Evolutionary conservation across 2,329 filamentous ascomycete genomes (phyloP).

Genomic region (Penicillium sp.): DNA sequence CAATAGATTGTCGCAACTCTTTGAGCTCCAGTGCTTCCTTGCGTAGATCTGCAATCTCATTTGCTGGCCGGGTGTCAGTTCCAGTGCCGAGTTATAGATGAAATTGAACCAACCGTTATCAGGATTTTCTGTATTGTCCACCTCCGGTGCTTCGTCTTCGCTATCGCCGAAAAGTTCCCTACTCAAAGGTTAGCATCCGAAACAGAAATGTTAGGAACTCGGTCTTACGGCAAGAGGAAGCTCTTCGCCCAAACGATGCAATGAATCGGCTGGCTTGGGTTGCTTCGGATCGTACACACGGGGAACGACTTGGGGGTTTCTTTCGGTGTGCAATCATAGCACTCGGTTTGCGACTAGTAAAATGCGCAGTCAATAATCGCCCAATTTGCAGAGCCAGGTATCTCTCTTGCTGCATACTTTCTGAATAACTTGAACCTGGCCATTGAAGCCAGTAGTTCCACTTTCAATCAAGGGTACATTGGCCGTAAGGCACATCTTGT

Average conservation of each 20-base stretch:
- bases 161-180: constrained; percentile 86
- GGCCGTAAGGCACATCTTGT: constrained; percentile 93
- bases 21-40: constrained; percentile 81
- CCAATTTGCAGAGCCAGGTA: not conserved
- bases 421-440: constrained; percentile 95
- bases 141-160: constrained; percentile 75
- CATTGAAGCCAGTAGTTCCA: constrained; percentile 95
- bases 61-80: constrained; percentile 44
- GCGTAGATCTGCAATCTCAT: constrained; percentile 83
- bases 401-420: constrained; percentile 51
- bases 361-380: constrained; percentile 7
- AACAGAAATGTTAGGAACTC: accelerated
- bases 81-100: not conserved
- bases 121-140: constrained; percentile 75
- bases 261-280: constrained; percentile 92
- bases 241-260: constrained; percentile 99
- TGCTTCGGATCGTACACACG: constrained; percentile 95
- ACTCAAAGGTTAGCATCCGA: constrained; percentile 24
- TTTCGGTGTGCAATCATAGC: constrained; percentile 92
- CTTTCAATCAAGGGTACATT: constrained; percentile 91
- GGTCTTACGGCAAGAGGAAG: constrained; percentile 73
- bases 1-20: constrained; percentile 76
- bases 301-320: constrained; percentile 89
- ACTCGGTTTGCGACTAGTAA: constrained; percentile 72
- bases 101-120: constrained; percentile 63